These are phyloP conservation scores for Ceratobasidium sp. DNA, from an alignment of 1,284 basidiomycete genomes.

Conservation along the genomic window DNA sequence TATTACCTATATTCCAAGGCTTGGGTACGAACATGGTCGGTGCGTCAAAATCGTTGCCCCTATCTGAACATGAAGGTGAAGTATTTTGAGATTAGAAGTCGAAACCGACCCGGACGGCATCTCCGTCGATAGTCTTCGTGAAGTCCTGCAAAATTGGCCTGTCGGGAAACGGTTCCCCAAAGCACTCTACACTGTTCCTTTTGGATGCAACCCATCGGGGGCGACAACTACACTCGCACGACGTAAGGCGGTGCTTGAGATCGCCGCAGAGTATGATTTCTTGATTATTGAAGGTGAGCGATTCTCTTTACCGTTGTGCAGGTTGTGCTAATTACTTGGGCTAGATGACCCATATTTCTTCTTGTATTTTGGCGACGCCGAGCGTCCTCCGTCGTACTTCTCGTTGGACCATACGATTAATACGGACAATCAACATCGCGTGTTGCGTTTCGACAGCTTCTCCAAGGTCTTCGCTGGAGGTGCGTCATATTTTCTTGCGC, in stretches of 20 bases:
- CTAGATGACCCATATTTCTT: conserved; percentile 85
- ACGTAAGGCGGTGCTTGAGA: conserved; percentile 80
- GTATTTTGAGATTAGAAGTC: conserved; percentile 68
- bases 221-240: conserved; percentile 80
- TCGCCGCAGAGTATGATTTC: conserved; percentile 84
- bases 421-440: conserved; percentile 67
- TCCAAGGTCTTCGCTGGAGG: conserved; percentile 90
- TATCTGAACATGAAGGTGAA: neutral
- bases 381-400: conserved; percentile 82
- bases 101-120: conserved; percentile 85
- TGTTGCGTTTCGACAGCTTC: conserved; percentile 88
- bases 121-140: conserved; percentile 71
- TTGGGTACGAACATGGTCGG: conserved; percentile 76
- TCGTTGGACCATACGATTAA: conserved; percentile 72
- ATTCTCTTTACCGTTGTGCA: no score
- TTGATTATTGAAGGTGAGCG: conserved; percentile 88
- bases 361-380: conserved; percentile 75
- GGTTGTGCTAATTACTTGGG: no score
- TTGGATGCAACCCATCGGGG: conserved; percentile 59
- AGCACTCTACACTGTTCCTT: conserved; percentile 84
- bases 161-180: conserved; percentile 79
- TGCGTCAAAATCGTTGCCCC: conserved; percentile 57
- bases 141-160: conserved; percentile 83
- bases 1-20: conserved; percentile 73
- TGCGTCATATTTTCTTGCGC: conserved; percentile 53